phyloP scores from a whole-genome alignment of 2,329 filamentous ascomycete species.

The Botrytis porri region DNA sequence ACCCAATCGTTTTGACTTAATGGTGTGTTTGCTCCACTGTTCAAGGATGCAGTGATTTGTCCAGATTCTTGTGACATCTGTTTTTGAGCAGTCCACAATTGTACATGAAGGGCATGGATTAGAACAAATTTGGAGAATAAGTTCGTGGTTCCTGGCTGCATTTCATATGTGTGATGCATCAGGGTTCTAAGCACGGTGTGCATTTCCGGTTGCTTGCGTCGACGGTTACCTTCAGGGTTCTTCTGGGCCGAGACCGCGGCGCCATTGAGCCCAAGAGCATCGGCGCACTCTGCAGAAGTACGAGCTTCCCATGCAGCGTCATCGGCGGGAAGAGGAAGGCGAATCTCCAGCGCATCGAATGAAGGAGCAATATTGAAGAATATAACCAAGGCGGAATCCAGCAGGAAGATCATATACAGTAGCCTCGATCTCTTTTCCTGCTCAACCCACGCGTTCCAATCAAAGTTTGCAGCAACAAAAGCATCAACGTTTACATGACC shows the following conservation, averaged over 20 bases:
- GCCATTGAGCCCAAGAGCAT: conserved; percentile 63
- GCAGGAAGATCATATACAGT: conserved; percentile 62
- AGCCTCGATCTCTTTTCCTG: conserved; percentile 67
- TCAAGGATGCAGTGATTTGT: conserved; percentile 22
- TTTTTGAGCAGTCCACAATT: conserved; percentile 54
- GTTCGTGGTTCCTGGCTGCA: conserved; percentile 66
- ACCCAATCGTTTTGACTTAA: conserved; percentile 59
- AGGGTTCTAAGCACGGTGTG: conserved; percentile 59
- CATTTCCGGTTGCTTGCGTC: conserved; percentile 63
- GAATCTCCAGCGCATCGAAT: conserved; percentile 62
- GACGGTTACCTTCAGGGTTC: conserved; percentile 62
- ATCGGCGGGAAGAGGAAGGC: conserved; percentile 66
- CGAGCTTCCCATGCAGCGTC: conserved; percentile 72
- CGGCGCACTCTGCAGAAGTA: conserved; percentile 56
- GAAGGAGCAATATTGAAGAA: conserved; percentile 68
- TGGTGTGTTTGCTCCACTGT: conserved; percentile 53
- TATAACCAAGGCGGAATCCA: conserved; percentile 63
- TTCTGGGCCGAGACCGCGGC: conserved; percentile 49
- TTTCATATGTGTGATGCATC: conserved; percentile 55
- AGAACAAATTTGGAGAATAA: conserved; percentile 72
- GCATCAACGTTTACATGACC: conserved; percentile 47
- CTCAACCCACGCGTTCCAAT: conserved; percentile 66
- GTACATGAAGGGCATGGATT: conserved; percentile 64
- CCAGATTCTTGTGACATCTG: conserved; percentile 40
- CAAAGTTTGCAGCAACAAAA: conserved; percentile 53